Evolutionary conservation across 805 yeast species (phyloP).

Genomic region (Spencermartinsiella europaea): DNA sequence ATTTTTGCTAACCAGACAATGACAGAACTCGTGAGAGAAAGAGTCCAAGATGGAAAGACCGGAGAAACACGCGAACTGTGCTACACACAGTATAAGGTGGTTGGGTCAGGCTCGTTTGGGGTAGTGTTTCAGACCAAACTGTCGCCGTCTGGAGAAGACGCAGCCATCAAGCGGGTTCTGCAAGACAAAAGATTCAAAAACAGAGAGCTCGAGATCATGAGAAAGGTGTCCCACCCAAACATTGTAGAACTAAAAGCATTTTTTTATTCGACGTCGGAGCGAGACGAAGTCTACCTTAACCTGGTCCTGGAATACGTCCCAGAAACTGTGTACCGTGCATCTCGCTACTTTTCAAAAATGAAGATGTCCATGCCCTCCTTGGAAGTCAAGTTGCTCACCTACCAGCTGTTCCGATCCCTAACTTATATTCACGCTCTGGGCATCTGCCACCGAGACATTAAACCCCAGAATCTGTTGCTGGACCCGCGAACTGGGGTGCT

Average conservation of each 20-base stretch:
- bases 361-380: conserved; percentile 78
- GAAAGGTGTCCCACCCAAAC: conserved; percentile 76
- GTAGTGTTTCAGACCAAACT: conserved; percentile 89
- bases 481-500: conserved; percentile 81
- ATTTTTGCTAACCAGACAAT: conserved; percentile 6
- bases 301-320: conserved; percentile 89
- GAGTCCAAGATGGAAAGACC: conserved; percentile 66
- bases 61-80: conserved; percentile 58
- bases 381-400: conserved; percentile 86
- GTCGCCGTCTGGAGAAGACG: conserved; percentile 65
- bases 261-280: conserved; percentile 71
- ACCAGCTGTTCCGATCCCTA: conserved; percentile 68
- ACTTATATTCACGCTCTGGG: conserved; percentile 67
- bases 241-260: conserved; percentile 83
- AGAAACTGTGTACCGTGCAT: conserved; percentile 89
- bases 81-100: conserved; percentile 80
- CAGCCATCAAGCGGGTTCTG: conserved; percentile 93
- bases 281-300: conserved; percentile 80
- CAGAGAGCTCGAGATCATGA: conserved; percentile 96
- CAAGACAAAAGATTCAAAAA: conserved; percentile 94
- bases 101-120: conserved; percentile 99
- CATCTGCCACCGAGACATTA: conserved; percentile 88
- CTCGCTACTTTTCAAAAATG: conserved; percentile 57
- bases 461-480: conserved; percentile 82
- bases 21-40: conserved; percentile 46